phyloP scores from a whole-genome alignment of 345 rosid genomes.

The Abelmoschus esculentus region DNA sequence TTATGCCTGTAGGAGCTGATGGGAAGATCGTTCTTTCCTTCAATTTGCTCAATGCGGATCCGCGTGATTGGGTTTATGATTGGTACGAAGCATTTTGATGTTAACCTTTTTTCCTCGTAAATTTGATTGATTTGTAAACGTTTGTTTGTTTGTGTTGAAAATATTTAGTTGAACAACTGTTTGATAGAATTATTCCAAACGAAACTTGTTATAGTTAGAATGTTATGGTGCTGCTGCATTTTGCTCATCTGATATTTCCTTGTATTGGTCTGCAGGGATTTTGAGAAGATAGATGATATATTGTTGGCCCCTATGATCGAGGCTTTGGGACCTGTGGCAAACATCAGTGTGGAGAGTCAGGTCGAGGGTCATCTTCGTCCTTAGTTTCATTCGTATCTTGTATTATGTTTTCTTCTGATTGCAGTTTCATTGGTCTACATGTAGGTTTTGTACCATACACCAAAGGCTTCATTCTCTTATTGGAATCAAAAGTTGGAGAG shows the following conservation, averaged over 20 bases:
- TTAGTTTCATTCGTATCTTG: not conserved
- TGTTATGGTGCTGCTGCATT: not conserved
- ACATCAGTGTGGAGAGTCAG: slow-evolving; percentile 94
- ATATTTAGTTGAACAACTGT: slow-evolving; percentile 68
- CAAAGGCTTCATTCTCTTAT: slow-evolving; percentile 69
- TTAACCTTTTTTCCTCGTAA: not conserved
- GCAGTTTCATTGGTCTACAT: slow-evolving; percentile 10
- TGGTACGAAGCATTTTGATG: slow-evolving; percentile 40
- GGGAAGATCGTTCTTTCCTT: slow-evolving; percentile 82
- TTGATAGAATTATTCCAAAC: slow-evolving; percentile 36
- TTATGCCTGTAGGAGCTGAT: slow-evolving; percentile 95
- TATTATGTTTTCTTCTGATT: slow-evolving; percentile 11
- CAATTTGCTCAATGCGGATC: slow-evolving; percentile 71
- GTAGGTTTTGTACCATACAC: slow-evolving; percentile 88
- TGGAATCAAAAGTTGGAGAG: slow-evolving; percentile 73
- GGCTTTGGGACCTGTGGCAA: slow-evolving; percentile 64
- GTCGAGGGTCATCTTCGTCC: slow-evolving; percentile 23
- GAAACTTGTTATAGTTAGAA: not conserved
- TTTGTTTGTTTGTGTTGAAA: slow-evolving; percentile 44
- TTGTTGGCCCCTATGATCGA: slow-evolving; percentile 57
- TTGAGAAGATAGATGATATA: slow-evolving; percentile 51
- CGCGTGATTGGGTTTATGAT: slow-evolving; percentile 76
- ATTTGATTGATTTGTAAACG: not conserved
- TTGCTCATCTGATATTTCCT: slow-evolving; percentile 7
- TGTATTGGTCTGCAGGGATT: slow-evolving; percentile 52